These are phyloP conservation scores for Pilaira anomala DNA, from an alignment of 192 early-diverging fungal genomes.

Conservation along the genomic window DNA sequence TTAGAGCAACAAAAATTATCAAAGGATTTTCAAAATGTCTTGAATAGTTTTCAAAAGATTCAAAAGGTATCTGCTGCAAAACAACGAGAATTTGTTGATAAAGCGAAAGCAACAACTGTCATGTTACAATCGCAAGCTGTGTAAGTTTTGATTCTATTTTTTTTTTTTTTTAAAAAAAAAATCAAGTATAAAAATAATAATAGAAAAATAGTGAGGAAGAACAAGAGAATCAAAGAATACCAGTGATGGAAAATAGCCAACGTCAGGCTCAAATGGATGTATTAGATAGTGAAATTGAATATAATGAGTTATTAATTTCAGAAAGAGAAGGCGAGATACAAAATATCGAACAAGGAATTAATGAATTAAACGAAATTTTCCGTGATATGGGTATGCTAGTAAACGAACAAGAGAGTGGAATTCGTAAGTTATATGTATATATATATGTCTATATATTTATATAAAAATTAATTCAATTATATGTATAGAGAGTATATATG, in stretches of 20 bases:
- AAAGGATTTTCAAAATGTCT: slow-evolving; percentile 90
- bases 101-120: slow-evolving; percentile 52
- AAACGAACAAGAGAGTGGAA: slow-evolving; percentile 91
- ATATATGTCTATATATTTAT: not conserved
- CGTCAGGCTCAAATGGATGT: slow-evolving; percentile 62
- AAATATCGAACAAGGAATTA: slow-evolving; percentile 90
- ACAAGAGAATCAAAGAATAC: not conserved
- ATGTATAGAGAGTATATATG: slow-evolving; percentile 85
- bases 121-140: slow-evolving; percentile 29
- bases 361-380: slow-evolving; percentile 96
- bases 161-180: not conserved
- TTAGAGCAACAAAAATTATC: slow-evolving; percentile 90
- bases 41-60: slow-evolving; percentile 84
- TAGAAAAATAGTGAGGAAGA: not conserved
- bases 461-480: not conserved
- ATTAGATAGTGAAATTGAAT: slow-evolving; percentile 89
- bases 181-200: not conserved
- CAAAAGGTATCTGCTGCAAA: slow-evolving; percentile 80
- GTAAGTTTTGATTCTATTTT: slow-evolving; percentile 23
- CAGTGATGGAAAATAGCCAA: slow-evolving; percentile 17
- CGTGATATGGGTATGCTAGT: slow-evolving; percentile 93
- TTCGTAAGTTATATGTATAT: slow-evolving; percentile 54
- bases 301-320: slow-evolving; percentile 89
- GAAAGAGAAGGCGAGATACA: slow-evolving; percentile 94
- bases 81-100: slow-evolving; percentile 80